A percentile compares a stretch with the other conserved stretches of the same genome.
Evolutionary conservation across 768 basidiomycete genomes (phyloP).

Genomic region (Pleurotus sapidus): DNA sequence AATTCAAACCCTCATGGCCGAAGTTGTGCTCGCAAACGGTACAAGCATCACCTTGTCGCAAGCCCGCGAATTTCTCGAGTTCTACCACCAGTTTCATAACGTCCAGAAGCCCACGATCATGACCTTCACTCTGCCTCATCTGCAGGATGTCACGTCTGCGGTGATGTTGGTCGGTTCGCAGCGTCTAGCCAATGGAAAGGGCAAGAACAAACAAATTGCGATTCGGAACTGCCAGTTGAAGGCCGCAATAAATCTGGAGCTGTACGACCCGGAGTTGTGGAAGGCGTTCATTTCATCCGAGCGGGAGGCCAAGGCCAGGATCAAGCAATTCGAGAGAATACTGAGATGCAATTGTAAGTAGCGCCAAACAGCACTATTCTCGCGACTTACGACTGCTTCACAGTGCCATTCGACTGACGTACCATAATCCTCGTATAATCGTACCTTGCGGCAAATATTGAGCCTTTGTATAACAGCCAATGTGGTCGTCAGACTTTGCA

Average conservation of each 20-base stretch:
- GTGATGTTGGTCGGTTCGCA: background rate
- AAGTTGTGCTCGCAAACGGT: background rate
- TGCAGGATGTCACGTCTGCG: background rate
- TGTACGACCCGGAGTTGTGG: background rate
- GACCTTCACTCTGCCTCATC: background rate
- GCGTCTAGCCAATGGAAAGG: background rate
- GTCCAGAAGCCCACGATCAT: background rate
- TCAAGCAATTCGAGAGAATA: too few relatives aligned
- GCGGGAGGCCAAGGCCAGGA: background rate
- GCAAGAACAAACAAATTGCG: background rate
- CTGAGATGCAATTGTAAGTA: too few relatives aligned
- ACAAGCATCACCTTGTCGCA: background rate
- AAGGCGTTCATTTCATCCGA: background rate
- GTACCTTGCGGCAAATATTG: too few relatives aligned
- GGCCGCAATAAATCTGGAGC: background rate
- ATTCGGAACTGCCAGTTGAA: background rate
- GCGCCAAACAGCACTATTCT: too few relatives aligned
- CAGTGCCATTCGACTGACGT: too few relatives aligned
- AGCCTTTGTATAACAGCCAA: too few relatives aligned
- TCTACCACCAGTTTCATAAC: background rate
- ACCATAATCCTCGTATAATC: too few relatives aligned
- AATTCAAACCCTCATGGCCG: too few relatives aligned
- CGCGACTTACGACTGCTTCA: too few relatives aligned
- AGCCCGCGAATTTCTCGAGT: background rate
- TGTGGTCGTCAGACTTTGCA: too few relatives aligned